Percentiles rank a stretch among this genome's conserved stretches.
These are phyloP conservation scores for Xylariaceae sp. DNA, from an alignment of 2,329 filamentous ascomycete species.

Conservation along the genomic window DNA sequence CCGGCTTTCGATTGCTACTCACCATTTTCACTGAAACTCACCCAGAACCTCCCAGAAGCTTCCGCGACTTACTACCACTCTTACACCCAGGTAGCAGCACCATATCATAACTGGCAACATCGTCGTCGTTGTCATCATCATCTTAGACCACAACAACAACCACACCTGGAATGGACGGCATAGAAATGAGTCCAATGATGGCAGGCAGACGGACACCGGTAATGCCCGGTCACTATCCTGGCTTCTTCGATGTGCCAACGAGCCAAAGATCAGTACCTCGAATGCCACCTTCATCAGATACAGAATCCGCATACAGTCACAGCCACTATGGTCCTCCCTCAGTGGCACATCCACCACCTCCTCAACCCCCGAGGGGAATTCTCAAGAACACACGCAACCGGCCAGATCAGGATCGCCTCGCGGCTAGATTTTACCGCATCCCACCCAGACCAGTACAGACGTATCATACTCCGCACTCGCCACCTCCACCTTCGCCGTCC, in stretches of 20 bases:
- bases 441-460: conserved; percentile 17
- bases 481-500: conserved; percentile 20
- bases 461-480: conserved; percentile 5
- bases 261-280: conserved; percentile 20
- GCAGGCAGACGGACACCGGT: conserved; percentile 22
- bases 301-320: conserved; percentile 26
- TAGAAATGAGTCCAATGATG: conserved; percentile 23
- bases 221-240: conserved; percentile 29
- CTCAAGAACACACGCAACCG: conserved; percentile 26
- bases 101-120: background rate
- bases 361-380: conserved; percentile 26
- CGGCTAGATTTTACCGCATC: conserved; percentile 30
- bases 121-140: background rate
- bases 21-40: conserved; percentile 13
- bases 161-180: conserved; percentile 14
- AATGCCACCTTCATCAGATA: conserved; percentile 18
- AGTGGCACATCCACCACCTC: conserved; percentile 1
- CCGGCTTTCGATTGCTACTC: conserved; percentile 16
- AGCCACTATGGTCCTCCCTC: conserved; percentile 7
- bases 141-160: conserved; percentile 7
- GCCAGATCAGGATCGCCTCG: conserved; percentile 26
- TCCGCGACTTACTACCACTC: no score
- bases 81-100: no score
- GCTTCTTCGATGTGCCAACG: conserved; percentile 21
- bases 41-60: conserved; percentile 5